Percentiles rank a stretch among this genome's conserved stretches.
phyloP scores from a whole-genome alignment of 257 asterid genomes.

The Jacaranda copaia region DNA sequence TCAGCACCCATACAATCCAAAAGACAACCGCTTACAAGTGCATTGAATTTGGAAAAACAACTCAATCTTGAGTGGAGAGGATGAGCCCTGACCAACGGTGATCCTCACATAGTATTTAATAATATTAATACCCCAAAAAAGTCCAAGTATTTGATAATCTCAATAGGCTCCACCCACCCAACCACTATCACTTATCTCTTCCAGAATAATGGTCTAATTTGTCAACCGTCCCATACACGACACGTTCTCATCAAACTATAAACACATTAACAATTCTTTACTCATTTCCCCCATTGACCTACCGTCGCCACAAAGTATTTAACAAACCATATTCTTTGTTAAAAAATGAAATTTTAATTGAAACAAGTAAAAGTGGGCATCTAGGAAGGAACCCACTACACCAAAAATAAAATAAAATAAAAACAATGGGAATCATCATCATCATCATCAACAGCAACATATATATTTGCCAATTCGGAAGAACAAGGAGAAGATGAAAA shows the following conservation, averaged over 20 bases:
- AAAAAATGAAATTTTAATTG: slow-evolving; percentile 8
- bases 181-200: slow-evolving; percentile 34
- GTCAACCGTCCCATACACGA: slow-evolving; percentile 57
- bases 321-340: neutral
- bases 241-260: slow-evolving; percentile 35
- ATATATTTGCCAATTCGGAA: slow-evolving; percentile 37
- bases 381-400: slow-evolving; percentile 27
- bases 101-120: slow-evolving; percentile 25
- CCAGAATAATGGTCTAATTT: slow-evolving; percentile 39
- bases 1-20: too few species aligned
- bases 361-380: slow-evolving; percentile 33
- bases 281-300: slow-evolving; percentile 46
- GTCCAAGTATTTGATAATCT: slow-evolving; percentile 28
- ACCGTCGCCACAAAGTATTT: slow-evolving; percentile 19
- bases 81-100: slow-evolving; percentile 33
- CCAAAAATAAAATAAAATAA: neutral
- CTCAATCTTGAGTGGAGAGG: slow-evolving; percentile 19
- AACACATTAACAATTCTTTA: slow-evolving; percentile 19
- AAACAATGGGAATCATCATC: neutral
- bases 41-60: neutral
- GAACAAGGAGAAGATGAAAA: slow-evolving; percentile 8
- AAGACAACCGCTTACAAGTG: neutral
- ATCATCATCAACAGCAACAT: slow-evolving; percentile 28
- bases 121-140: slow-evolving; percentile 35
- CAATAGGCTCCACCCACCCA: slow-evolving; percentile 35